These are phyloP conservation scores for Huntiella bhutanensis DNA, from an alignment of 2,329 filamentous ascomycete genomes.

Conservation along the genomic window DNA sequence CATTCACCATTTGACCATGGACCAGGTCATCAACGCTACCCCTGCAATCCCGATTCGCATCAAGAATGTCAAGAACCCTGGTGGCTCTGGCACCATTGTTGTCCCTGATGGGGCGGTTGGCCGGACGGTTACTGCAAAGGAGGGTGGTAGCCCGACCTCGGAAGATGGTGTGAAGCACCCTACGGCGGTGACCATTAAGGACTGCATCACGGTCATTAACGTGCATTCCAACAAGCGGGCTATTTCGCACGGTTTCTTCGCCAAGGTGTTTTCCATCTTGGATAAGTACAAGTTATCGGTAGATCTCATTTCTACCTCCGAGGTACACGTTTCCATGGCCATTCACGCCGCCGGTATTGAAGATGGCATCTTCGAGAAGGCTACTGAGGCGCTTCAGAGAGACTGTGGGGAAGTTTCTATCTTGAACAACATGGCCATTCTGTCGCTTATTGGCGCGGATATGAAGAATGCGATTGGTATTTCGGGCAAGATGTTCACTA, in stretches of 20 bases:
- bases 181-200: slow-evolving; percentile 91
- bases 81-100: slow-evolving; percentile 60
- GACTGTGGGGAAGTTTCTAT: slow-evolving; percentile 82
- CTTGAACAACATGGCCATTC: slow-evolving; percentile 79
- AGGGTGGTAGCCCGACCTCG: background rate
- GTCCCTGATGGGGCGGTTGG: slow-evolving; percentile 50
- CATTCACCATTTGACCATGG: slow-evolving; percentile 97
- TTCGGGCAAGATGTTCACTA: slow-evolving; percentile 84
- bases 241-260: slow-evolving; percentile 89
- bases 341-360: slow-evolving; percentile 60
- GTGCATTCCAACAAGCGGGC: slow-evolving; percentile 96
- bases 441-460: slow-evolving; percentile 83
- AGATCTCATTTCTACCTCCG: slow-evolving; percentile 86
- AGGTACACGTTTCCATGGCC: slow-evolving; percentile 95
- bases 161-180: slow-evolving; percentile 51
- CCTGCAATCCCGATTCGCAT: slow-evolving; percentile 70
- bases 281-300: slow-evolving; percentile 77
- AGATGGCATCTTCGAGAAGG: slow-evolving; percentile 43
- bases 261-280: slow-evolving; percentile 78
- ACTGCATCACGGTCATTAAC: slow-evolving; percentile 91
- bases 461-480: slow-evolving; percentile 97
- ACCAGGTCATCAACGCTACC: slow-evolving; percentile 71
- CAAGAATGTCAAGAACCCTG: slow-evolving; percentile 80
- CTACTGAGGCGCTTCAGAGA: slow-evolving; percentile 47
- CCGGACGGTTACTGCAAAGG: slow-evolving; percentile 23